Evolutionary conservation across 2,329 filamentous ascomycete species (phyloP).

Genomic region (Apiospora aurea): DNA sequence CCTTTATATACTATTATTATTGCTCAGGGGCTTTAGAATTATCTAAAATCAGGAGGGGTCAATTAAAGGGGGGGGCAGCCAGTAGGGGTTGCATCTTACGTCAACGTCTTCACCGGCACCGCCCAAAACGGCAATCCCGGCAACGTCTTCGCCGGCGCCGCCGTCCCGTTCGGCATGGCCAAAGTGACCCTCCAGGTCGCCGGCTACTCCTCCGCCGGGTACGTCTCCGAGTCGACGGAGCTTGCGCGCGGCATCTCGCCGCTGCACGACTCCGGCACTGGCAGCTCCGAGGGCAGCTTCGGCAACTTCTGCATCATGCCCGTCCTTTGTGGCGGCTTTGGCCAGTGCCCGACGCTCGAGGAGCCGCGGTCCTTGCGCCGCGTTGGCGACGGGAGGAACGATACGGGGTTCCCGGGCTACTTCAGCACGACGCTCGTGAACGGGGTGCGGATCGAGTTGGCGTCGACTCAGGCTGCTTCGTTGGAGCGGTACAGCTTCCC

Average conservation of each 20-base stretch:
- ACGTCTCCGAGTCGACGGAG: conserved; percentile 21
- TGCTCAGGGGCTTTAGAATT: too few species aligned
- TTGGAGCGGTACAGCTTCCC: conserved; percentile 14
- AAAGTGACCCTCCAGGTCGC: conserved; percentile 13
- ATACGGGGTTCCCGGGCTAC: conserved; percentile 15
- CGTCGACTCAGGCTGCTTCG: conserved; percentile 1
- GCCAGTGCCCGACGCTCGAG: not conserved
- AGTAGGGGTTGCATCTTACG: too few species aligned
- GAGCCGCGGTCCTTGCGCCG: not conserved
- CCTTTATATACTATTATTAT: too few species aligned
- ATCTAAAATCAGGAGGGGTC: too few species aligned
- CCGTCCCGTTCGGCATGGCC: conserved; percentile 6
- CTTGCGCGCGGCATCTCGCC: not conserved
- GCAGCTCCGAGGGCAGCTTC: conserved; percentile 21
- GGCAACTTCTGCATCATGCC: conserved; percentile 24
- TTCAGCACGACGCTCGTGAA: conserved; percentile 15
- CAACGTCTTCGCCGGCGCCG: conserved; percentile 20
- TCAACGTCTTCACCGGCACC: conserved; percentile 22
- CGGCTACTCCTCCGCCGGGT: conserved; percentile 8
- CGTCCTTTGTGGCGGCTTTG: conserved; percentile 12
- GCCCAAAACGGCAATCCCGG: conserved; percentile 16
- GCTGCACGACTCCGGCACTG: conserved; percentile 22
- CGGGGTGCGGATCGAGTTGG: conserved; percentile 1
- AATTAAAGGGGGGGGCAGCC: too few species aligned
- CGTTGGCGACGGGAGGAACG: not conserved